Percentiles rank a stretch among this genome's conserved stretches.
phyloP scores from a whole-genome alignment of 805 yeast genomes.

The Suhomyces canberraensis region DNA sequence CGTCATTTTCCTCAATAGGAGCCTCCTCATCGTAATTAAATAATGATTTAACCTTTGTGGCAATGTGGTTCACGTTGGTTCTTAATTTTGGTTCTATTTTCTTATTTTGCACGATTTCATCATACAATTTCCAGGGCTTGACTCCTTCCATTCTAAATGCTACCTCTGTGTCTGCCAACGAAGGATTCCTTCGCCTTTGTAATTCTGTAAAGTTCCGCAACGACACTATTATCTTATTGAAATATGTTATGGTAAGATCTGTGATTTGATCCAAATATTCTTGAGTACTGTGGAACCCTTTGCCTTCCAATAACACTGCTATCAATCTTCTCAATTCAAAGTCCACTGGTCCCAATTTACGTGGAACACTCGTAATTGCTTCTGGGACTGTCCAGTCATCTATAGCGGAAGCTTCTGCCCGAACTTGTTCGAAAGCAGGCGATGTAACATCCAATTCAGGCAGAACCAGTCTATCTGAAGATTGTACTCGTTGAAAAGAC shows the following conservation, averaged over 20 bases:
- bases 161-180: slow-evolving; percentile 49
- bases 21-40: slow-evolving; percentile 6
- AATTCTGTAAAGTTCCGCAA: slow-evolving; percentile 52
- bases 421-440: background rate
- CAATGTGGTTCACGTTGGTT: slow-evolving; percentile 7
- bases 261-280: slow-evolving; percentile 30
- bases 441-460: background rate
- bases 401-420: background rate
- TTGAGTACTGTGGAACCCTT: slow-evolving; percentile 19
- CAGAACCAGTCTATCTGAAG: background rate
- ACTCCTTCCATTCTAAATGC: slow-evolving; percentile 44
- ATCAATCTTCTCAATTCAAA: slow-evolving; percentile 27
- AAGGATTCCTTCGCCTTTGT: slow-evolving; percentile 58
- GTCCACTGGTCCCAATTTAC: slow-evolving; percentile 19
- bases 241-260: slow-evolving; percentile 27
- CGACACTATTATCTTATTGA: slow-evolving; percentile 34
- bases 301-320: slow-evolving; percentile 22
- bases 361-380: background rate
- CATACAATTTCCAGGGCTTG: slow-evolving; percentile 34
- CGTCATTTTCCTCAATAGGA: slow-evolving; percentile 20
- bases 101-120: slow-evolving; percentile 20
- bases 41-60: slow-evolving; percentile 12
- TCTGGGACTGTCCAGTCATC: background rate
- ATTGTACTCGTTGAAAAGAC: background rate
- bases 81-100: slow-evolving; percentile 4